A percentile compares a stretch with the other conserved stretches of the same genome.
phyloP scores from a whole-genome alignment of 208 protist genomes.

The Leishmania martiniquensis region DNA sequence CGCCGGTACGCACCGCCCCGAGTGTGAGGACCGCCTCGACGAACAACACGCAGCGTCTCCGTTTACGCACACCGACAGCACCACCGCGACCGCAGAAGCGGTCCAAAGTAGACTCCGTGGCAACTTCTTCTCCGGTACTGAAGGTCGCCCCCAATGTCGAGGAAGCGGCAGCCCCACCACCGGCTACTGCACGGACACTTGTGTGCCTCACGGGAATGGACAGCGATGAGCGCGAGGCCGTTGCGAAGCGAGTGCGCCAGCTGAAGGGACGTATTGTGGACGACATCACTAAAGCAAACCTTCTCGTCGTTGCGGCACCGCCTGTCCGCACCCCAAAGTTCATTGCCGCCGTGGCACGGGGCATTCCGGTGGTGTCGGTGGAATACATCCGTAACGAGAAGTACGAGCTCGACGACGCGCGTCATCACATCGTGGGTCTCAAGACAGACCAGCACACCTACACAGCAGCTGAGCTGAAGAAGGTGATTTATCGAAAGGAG shows the following conservation, averaged over 20 bases:
- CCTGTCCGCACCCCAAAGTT: slow-evolving; percentile 85
- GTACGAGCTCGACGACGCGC: slow-evolving; percentile 15
- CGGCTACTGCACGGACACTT: slow-evolving; percentile 10
- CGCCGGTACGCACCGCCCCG: background rate
- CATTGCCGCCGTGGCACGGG: slow-evolving; percentile 76
- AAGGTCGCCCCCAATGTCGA: background rate
- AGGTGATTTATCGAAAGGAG: slow-evolving; percentile 45
- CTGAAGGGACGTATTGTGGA: slow-evolving; percentile 55
- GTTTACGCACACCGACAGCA: background rate
- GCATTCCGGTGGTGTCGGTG: slow-evolving; percentile 72
- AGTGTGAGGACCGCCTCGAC: background rate
- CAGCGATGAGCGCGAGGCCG: slow-evolving; percentile 27
- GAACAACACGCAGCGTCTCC: background rate
- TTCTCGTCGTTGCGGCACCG: slow-evolving; percentile 68
- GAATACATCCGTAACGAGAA: slow-evolving; percentile 43
- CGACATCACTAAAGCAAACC: slow-evolving; percentile 51
- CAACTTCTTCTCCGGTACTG: background rate
- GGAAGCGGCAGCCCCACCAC: background rate
- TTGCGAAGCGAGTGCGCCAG: slow-evolving; percentile 45
- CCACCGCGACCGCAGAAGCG: slow-evolving; percentile 10
- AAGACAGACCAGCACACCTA: slow-evolving; percentile 55
- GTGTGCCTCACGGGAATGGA: slow-evolving; percentile 83
- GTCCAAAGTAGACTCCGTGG: slow-evolving; percentile 8
- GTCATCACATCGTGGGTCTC: slow-evolving; percentile 47
- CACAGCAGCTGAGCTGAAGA: slow-evolving; percentile 40